phyloP scores from a whole-genome alignment of 768 basidiomycete genomes.

The Termitomyces bulborhizus region DNA sequence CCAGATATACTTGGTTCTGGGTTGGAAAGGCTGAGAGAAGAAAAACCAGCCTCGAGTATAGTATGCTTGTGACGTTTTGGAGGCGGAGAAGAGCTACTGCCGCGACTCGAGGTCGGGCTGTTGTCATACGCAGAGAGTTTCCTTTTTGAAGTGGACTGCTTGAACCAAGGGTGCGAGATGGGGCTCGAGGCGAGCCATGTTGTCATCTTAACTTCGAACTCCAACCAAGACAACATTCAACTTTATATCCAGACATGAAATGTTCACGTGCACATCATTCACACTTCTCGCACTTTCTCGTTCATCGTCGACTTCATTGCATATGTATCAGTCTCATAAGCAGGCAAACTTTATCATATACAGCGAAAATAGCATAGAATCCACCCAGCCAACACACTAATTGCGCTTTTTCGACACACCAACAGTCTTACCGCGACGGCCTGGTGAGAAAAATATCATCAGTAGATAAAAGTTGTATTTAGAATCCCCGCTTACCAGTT shows the following conservation, averaged over 20 bases:
- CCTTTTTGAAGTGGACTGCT: constrained; percentile 31
- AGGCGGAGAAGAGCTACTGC: constrained; percentile 15
- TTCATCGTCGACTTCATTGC: neutral
- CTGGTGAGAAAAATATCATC: constrained; percentile 28
- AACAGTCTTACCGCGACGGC: constrained; percentile 93
- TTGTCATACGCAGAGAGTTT: constrained; percentile 23
- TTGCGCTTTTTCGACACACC: constrained; percentile 92
- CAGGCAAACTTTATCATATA: constrained; percentile 9
- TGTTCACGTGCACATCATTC: constrained; percentile 10
- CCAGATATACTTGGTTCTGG: constrained; percentile 12
- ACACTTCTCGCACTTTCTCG: neutral
- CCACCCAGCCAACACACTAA: constrained; percentile 23
- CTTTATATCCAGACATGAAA: too few species aligned
- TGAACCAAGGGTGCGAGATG: constrained; percentile 40
- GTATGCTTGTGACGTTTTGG: constrained; percentile 44
- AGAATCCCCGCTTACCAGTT: constrained; percentile 58
- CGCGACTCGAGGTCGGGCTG: constrained; percentile 7
- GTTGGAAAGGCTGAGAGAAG: constrained; percentile 37
- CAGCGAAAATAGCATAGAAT: constrained; percentile 9
- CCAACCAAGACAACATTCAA: neutral
- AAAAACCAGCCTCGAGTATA: constrained; percentile 51
- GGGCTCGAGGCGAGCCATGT: constrained; percentile 22
- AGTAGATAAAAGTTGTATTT: neutral
- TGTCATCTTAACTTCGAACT: constrained; percentile 9
- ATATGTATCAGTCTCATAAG: constrained; percentile 7